Base-by-base conservation (phyloP, 257 asterid genomes). In the Nicotiana noctiflora region DNA sequence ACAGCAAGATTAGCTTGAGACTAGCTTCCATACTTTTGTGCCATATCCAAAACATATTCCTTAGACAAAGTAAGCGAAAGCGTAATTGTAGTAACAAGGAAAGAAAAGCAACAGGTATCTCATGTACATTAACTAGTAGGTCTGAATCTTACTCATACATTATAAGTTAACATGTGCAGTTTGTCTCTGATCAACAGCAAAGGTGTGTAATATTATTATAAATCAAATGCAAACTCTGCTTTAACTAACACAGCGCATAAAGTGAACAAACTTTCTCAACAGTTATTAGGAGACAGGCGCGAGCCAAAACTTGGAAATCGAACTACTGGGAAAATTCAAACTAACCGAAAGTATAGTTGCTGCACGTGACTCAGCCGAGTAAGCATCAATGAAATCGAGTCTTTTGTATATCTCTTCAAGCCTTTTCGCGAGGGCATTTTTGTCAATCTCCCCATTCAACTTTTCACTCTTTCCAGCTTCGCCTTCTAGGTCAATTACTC, bases 331-430 rank as follows among this genome's bases (percentile, higher is more conserved):
- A 15, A 15, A 49, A 74, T 11, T 49, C 44, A 84, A 84, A 89
- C 99, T 87, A 85, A 95, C 99, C 87, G 99, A 95, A 81, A 95
- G 98, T 88, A 95, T 95, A 84, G 97, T 88, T 8, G 96, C 95
- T n/a, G 98, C 99, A 17, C 99, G 98, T 66, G 98, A 87, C 88
- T 93, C 99, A n/a, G 99, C 99, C 79, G 98, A 81, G 87, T 95
- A 89, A 77, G 99, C 99, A 88, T 95, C 99, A 84, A 95, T 93
- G 64, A 90, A 87, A 81, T 92, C 98, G 70, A 95, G 97, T 86
- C 99, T 92, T 87, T 92, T 95, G 82, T 95, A 95, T 88, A 95
- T 88, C 88, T 86, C 92, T 87, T 93, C 96, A 75, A 95, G 92
- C 85, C 96, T 92, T 78, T 82, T 89, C 13, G 92, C 92, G 75